These are phyloP conservation scores for Clavaria fumosa DNA, from an alignment of 768 basidiomycete genomes.

Conservation along the genomic window DNA sequence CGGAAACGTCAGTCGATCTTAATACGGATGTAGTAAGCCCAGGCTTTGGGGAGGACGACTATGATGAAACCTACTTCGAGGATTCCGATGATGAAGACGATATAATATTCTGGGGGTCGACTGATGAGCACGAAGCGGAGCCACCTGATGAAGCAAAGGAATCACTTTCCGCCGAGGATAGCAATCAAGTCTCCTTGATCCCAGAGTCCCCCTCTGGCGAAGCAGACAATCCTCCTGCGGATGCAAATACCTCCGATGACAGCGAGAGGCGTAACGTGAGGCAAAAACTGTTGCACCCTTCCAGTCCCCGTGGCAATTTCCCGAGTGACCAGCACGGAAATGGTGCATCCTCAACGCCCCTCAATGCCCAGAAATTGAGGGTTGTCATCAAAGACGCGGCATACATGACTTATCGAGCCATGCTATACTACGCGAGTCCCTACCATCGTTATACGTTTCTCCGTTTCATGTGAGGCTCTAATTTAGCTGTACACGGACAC, in stretches of 20 bases:
- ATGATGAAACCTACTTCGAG: constrained; percentile 15
- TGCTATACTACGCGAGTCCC: constrained; percentile 58
- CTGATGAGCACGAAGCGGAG: constrained; percentile 1
- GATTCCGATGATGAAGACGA: constrained; percentile 33
- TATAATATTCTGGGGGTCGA: neutral
- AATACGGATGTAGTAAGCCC: neutral
- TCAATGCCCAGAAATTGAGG: constrained; percentile 11
- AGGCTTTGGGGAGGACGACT: neutral
- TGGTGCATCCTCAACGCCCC: constrained; percentile 3
- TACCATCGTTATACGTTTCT: neutral
- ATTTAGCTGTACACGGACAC: constrained; percentile 69
- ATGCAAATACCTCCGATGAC: too few relatives aligned
- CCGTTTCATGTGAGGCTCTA: neutral
- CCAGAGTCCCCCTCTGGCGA: neutral
- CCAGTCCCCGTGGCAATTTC: too few relatives aligned
- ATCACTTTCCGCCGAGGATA: neutral
- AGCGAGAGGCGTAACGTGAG: too few relatives aligned
- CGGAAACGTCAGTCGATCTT: constrained; percentile 16
- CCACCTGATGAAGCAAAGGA: neutral
- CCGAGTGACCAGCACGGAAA: constrained; percentile 6
- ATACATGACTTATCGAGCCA: constrained; percentile 28
- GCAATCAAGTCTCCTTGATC: too few relatives aligned
- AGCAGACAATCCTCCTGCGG: too few relatives aligned
- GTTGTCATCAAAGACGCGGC: constrained; percentile 37
- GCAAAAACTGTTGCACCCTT: constrained; percentile 13